Base-by-base conservation (phyloP, 345 rosid species). In the Gossypium turneri region DNA sequence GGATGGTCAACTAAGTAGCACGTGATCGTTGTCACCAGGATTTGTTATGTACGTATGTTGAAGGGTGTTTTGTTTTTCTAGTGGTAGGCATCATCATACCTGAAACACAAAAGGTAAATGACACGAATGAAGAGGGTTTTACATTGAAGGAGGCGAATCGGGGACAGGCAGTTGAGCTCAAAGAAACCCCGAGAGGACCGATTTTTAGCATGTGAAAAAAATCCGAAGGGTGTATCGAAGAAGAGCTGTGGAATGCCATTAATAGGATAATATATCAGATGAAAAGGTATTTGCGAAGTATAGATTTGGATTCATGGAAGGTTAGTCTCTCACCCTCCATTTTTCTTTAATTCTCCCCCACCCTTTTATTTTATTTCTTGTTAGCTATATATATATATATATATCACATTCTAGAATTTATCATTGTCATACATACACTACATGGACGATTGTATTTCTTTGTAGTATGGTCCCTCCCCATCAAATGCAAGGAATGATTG, bases 181-280 rank as follows among this genome's bases (percentile, higher is more conserved):
- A 53, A 79, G 64, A 64, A 50, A 48, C 72, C 72, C 79, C 50
- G 67, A 60, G 82, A 70, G 64, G 58, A 73, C 50, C n/a, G 34
- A 59, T 25, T 72, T 27, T 72, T 60, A 64, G 17, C 75, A 67
- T 72, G 80, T 79, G 81, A 75, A n/a, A 76, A 88, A 83, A 83
- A 78, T 81, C 59, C 68, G 51, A 76, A 76, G 79, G 76, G 11
- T 82, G 88, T 85, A 85, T 66, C 80, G 88, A 78, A 81, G 88
- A 79, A 80, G 73, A 52, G 81, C 79, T 38, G 41, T 34, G 58
- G 79, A 83, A 82, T 82, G 83, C 76, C 80, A 73, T 77, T 81
- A 71, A 34, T 73, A 82, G 84, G 80, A 79, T 77, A 73, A 75
- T 60, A 69, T 67, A 53, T 17, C 50, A 38, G 67, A 57, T 70